Evolutionary conservation across 208 protist genomes (phyloP).

Genomic region (Wallacemonas collosoma): DNA sequence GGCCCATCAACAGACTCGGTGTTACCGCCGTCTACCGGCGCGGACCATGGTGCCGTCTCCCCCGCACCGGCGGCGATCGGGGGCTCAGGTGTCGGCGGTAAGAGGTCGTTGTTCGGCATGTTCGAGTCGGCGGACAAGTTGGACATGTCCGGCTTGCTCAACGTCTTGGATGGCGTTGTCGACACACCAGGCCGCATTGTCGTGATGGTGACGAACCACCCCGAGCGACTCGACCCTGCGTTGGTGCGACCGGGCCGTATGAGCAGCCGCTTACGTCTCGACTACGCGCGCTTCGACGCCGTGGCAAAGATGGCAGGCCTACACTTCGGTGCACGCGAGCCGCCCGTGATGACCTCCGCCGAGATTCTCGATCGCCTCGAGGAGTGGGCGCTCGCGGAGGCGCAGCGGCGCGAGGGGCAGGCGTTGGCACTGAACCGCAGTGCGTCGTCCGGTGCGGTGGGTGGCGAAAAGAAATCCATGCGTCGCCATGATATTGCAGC

Average conservation of each 20-base stretch:
- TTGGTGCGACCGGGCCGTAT: constrained; percentile 89
- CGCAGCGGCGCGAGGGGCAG: not conserved
- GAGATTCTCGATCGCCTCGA: constrained; percentile 27
- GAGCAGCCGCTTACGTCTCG: constrained; percentile 62
- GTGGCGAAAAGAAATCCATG: not conserved
- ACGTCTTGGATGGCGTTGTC: constrained; percentile 91
- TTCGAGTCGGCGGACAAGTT: constrained; percentile 61
- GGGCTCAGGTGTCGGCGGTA: constrained; percentile 6
- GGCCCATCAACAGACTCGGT: not conserved
- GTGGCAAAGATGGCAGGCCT: constrained; percentile 69
- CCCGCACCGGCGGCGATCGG: not conserved
- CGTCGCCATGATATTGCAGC: not conserved
- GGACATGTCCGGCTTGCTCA: constrained; percentile 87
- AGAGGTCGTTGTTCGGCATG: constrained; percentile 37
- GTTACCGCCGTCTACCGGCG: not conserved
- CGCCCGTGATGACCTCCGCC: constrained; percentile 21
- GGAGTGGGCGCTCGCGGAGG: not conserved
- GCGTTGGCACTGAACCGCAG: not conserved
- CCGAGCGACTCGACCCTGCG: constrained; percentile 86
- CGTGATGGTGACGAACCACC: constrained; percentile 88
- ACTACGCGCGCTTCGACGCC: constrained; percentile 64
- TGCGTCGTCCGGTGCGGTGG: not conserved
- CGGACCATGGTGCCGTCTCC: not conserved
- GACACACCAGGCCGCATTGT: constrained; percentile 86
- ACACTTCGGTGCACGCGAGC: constrained; percentile 69